Percentiles rank a stretch among this genome's conserved stretches.
phyloP scores from a whole-genome alignment of 805 yeast species.

The Clavispora carvajalis region DNA sequence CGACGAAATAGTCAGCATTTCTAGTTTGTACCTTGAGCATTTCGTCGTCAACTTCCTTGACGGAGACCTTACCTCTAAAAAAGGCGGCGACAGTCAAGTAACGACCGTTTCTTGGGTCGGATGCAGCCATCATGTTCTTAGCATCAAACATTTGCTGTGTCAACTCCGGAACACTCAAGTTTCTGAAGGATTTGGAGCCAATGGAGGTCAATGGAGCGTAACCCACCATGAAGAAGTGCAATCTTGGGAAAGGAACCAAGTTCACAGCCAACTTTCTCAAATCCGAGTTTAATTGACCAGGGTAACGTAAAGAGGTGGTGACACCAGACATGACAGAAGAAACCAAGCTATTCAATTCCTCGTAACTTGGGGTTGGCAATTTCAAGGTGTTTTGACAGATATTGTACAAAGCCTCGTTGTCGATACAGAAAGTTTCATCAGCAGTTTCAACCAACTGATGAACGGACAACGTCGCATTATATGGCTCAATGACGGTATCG shows the following conservation, averaged over 20 bases:
- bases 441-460: conserved; percentile 89
- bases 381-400: conserved; percentile 85
- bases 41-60: conserved; percentile 92
- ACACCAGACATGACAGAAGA: conserved; percentile 94
- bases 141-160: conserved; percentile 93
- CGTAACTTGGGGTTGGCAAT: conserved; percentile 71
- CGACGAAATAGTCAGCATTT: conserved; percentile 80
- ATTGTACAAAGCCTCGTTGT: conserved; percentile 87
- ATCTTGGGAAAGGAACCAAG: conserved; percentile 91
- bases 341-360: conserved; percentile 75
- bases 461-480: conserved; percentile 85
- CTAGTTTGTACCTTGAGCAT: conserved; percentile 79
- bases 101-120: conserved; percentile 86
- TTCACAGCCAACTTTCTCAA: conserved; percentile 90
- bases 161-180: conserved; percentile 82
- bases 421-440: conserved; percentile 92
- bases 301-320: conserved; percentile 88
- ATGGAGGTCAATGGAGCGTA: conserved; percentile 86
- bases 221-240: conserved; percentile 93
- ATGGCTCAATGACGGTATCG: conserved; percentile 93
- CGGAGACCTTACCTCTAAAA: conserved; percentile 89
- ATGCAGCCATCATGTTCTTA: conserved; percentile 93
- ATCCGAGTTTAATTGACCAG: conserved; percentile 92
- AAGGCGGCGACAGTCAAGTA: conserved; percentile 91
- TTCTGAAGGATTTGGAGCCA: conserved; percentile 76